Conservation (phyloP, 768 basidiomycete genomes). For the Vararia minispora region DNA sequence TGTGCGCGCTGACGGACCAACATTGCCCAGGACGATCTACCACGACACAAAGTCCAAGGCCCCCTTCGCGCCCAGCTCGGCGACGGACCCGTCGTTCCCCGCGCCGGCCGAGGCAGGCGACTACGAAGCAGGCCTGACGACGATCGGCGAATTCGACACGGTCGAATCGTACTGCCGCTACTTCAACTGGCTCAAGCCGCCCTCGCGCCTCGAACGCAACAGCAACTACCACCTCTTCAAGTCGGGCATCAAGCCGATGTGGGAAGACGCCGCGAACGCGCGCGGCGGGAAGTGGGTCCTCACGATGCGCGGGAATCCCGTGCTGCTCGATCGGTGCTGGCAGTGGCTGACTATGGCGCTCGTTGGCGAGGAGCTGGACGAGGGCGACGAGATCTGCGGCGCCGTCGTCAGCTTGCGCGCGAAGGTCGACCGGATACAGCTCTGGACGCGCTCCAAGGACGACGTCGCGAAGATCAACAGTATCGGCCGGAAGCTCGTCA, state of each 20-base stretch:
- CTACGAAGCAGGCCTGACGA: conserved; percentile 79
- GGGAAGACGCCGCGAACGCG: conserved; percentile 90
- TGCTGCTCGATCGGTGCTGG: conserved; percentile 80
- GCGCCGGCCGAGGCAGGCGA: conserved; percentile 52
- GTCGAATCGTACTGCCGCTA: conserved; percentile 87
- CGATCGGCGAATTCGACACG: conserved; percentile 84
- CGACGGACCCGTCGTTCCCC: conserved; percentile 14
- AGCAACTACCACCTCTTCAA: conserved; percentile 97
- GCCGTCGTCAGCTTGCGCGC: conserved; percentile 80
- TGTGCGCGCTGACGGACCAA: neutral
- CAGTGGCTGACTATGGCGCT: conserved; percentile 85
- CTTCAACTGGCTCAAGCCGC: conserved; percentile 91
- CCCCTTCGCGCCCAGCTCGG: conserved; percentile 40
- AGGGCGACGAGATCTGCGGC: conserved; percentile 71
- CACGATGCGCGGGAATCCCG: conserved; percentile 79
- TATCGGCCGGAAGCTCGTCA: conserved; percentile 75
- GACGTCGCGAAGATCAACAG: conserved; percentile 78
- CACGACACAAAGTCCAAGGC: conserved; percentile 77
- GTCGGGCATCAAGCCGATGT: conserved; percentile 91
- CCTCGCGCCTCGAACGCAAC: conserved; percentile 78
- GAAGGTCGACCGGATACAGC: conserved; percentile 83
- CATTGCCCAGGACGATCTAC: conserved; percentile 63
- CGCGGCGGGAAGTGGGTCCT: conserved; percentile 93
- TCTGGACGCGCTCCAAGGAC: conserved; percentile 83
- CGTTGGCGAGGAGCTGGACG: conserved; percentile 63